Conservation (phyloP, 1,284 basidiomycete species). For the Heterobasidion irregulare region DNA sequence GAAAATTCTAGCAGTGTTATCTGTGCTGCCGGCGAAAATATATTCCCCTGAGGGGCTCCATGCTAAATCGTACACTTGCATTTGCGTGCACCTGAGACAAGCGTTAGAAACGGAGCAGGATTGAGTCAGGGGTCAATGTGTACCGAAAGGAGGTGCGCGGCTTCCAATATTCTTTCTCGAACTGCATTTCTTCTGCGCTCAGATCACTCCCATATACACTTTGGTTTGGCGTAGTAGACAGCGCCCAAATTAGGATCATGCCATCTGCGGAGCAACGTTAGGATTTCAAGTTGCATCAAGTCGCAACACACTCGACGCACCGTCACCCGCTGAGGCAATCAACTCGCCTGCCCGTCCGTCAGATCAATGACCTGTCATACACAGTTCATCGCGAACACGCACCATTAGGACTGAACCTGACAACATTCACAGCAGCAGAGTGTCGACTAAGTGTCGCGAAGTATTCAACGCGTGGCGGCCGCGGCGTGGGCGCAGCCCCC, state of each 20-base stretch:
- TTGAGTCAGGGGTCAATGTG: conserved; percentile 10
- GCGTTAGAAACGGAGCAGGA: not conserved
- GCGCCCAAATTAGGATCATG: conserved; percentile 94
- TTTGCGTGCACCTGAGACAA: conserved; percentile 60
- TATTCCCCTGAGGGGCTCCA: conserved; percentile 97
- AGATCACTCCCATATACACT: conserved; percentile 72
- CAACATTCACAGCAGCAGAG: conserved; percentile 94
- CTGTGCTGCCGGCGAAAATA: conserved; percentile 91
- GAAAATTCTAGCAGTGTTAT: conserved; percentile 89
- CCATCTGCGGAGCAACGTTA: conserved; percentile 58
- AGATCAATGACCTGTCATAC: not conserved
- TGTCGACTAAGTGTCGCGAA: conserved; percentile 91
- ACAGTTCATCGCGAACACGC: conserved; percentile 15
- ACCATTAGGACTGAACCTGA: conserved; percentile 94
- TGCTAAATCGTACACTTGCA: conserved; percentile 96
- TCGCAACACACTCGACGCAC: conserved; percentile 36
- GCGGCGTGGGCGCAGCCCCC: conserved; percentile 32
- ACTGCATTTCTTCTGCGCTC: conserved; percentile 68
- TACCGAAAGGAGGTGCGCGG: conserved; percentile 84
- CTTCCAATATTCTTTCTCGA: conserved; percentile 96
- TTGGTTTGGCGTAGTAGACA: conserved; percentile 65
- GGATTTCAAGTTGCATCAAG: conserved; percentile 8
- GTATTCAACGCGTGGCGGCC: conserved; percentile 91
- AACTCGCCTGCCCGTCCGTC: conserved; percentile 59
- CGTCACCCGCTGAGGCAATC: conserved; percentile 92